These are phyloP conservation scores for Apiospora kogelbergensis DNA, from an alignment of 2,329 filamentous ascomycete genomes.

Conservation along the genomic window DNA sequence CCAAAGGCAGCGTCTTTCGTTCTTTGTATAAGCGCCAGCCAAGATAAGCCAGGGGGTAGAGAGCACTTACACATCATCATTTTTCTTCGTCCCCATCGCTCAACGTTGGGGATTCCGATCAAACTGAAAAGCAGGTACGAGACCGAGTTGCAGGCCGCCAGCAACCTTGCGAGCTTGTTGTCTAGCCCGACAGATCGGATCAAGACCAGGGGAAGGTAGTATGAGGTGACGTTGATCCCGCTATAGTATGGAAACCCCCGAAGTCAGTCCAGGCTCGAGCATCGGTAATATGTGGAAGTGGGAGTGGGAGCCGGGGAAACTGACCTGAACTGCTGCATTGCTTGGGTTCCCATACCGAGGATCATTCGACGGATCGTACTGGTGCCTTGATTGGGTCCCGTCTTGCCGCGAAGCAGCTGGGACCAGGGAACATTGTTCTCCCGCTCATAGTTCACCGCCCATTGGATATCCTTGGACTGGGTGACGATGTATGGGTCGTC, in stretches of 20 bases:
- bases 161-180: constrained; percentile 48
- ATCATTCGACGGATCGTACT: constrained; percentile 49
- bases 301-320: not conserved
- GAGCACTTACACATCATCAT: constrained; percentile 50
- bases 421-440: constrained; percentile 49
- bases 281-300: not conserved
- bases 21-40: not conserved
- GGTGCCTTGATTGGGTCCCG: constrained; percentile 42
- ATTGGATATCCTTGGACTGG: constrained; percentile 31
- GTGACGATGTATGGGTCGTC: constrained; percentile 26
- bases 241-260: constrained; percentile 18
- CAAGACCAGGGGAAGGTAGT: constrained; percentile 47
- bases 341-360: constrained; percentile 51
- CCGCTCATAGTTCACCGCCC: constrained; percentile 30
- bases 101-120: constrained; percentile 28
- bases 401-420: constrained; percentile 47
- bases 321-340: constrained; percentile 12
- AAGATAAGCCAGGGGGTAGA: too few species aligned
- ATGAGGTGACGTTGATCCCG: constrained; percentile 30
- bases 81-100: constrained; percentile 50
- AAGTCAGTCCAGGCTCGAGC: not conserved
- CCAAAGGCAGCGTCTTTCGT: constrained; percentile 42
- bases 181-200: constrained; percentile 51
- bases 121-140: constrained; percentile 30
- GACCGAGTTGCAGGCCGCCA: constrained; percentile 47